Conservation (phyloP, 192 early-diverging fungal genomes). For the Cladochytrium replicatum region DNA sequence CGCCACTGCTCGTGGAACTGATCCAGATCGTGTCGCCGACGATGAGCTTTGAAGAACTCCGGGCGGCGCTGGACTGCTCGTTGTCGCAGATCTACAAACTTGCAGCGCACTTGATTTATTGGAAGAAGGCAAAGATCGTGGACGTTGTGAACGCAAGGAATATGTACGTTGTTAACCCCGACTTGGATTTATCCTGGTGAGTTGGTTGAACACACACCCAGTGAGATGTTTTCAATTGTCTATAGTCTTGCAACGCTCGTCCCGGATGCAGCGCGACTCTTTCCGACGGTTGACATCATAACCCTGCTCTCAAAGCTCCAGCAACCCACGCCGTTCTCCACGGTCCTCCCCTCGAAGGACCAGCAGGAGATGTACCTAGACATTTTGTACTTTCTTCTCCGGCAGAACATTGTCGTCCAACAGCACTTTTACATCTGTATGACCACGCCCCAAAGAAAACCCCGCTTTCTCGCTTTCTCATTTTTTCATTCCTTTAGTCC, state of each 20-base stretch:
- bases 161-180: constrained; percentile 67
- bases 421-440: constrained; percentile 63
- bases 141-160: constrained; percentile 65
- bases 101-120: constrained; percentile 86
- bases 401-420: constrained; percentile 67
- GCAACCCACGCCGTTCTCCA: constrained; percentile 43
- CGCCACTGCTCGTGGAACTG: constrained; percentile 77
- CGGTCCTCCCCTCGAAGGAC: constrained; percentile 50
- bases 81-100: constrained; percentile 82
- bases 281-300: constrained; percentile 19
- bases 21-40: constrained; percentile 81
- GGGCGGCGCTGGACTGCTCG: constrained; percentile 81
- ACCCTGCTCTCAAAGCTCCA: constrained; percentile 47
- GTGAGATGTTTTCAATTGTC: constrained; percentile 15
- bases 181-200: constrained; percentile 49
- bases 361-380: constrained; percentile 63
- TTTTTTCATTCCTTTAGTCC: too few relatives aligned
- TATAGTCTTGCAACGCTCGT: constrained; percentile 22
- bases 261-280: constrained; percentile 27
- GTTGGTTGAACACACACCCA: constrained; percentile 2
- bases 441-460: constrained; percentile 1
- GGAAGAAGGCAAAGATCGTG: constrained; percentile 86
- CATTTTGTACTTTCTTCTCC: constrained; percentile 68
- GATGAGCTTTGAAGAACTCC: constrained; percentile 67
- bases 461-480: too few relatives aligned